Evolutionary conservation across 2,329 filamentous ascomycete species (phyloP), one percentile per base, ranked within the genome.

Genomic region (Stagonosporopsis tanaceti): DNA sequence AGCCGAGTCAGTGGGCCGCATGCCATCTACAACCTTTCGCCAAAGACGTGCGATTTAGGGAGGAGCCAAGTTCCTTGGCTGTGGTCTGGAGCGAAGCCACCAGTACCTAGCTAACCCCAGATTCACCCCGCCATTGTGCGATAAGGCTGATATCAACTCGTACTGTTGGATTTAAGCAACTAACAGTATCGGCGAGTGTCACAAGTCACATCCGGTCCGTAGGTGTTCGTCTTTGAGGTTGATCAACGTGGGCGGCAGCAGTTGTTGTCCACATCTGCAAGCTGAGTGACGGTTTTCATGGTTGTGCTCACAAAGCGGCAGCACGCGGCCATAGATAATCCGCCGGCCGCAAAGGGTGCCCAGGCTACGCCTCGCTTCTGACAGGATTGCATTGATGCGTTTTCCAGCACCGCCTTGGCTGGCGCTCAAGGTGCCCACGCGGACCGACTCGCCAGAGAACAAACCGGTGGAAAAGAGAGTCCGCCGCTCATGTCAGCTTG

Each of bases 31-130:
- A 32, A 50, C 35, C 50, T 44, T 44, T 48, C 42, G n/a, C 41
- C 53, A 46, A 42, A 53, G 42, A 47, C 24, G 44, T 39, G 51
- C 52, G 46, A 22, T 40, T 37, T 46, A 24, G 42, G 46, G 39
- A 58, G 65, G 60, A 68, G 70, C 69, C 69, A 71, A 74, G 69
- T 34, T 47, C 57, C 71, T 72, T 73, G 67, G 70, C 68, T 50
- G 12, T 50, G 65, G 71, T 68, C 72, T 74, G 64, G 72, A 72
- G 65, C 70, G 48, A 34, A 67, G 70, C 70, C 70, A 72, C 41
- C 24, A 14, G 14, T 28, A 25, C 65, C 61, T 69, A 58, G 60
- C 64, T 30, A 34, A 65, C 63, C 55, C 65, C 63, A 62, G 54
- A 45, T 63, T 53, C 53, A 47, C 59, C 58, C 62, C 65, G 52